phyloP scores from a whole-genome alignment of 805 yeast species.

The Zygosaccharomyces pseudorouxii region DNA sequence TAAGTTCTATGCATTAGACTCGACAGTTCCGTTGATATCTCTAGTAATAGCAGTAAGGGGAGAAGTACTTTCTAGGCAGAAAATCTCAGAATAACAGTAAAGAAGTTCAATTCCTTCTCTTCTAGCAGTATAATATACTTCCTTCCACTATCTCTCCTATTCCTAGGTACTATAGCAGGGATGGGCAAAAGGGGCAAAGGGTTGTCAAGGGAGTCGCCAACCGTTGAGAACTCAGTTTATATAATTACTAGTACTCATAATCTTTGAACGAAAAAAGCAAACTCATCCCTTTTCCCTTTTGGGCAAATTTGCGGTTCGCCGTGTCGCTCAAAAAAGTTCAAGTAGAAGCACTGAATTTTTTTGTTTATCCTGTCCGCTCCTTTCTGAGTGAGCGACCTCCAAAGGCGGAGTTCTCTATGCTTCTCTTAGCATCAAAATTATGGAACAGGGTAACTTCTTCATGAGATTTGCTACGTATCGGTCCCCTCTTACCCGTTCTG shows the following conservation, averaged over 20 bases:
- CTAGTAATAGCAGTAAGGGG: not conserved
- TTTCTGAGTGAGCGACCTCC: not conserved
- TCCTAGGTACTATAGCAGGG: not conserved
- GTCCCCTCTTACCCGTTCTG: not conserved
- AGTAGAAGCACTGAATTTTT: not conserved
- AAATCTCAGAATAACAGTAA: not conserved
- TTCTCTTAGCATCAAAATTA: not conserved
- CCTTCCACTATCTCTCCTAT: not conserved
- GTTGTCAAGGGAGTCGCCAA: not conserved
- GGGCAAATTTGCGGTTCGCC: constrained; percentile 8
- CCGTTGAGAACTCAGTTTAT: not conserved
- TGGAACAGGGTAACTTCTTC: not conserved
- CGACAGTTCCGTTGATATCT: no score
- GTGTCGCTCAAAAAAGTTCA: not conserved
- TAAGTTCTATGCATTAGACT: constrained; percentile 90
- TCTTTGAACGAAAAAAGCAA: constrained; percentile 4
- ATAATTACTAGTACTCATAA: not conserved
- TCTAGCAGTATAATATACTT: not conserved
- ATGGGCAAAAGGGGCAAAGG: not conserved
- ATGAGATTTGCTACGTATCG: not conserved
- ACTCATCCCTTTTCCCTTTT: constrained; percentile 6
- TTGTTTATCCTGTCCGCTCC: not conserved
- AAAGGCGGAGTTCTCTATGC: not conserved
- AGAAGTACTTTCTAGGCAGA: not conserved
- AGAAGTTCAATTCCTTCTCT: not conserved